Evolutionary conservation across 2,329 filamentous ascomycete genomes (phyloP), one percentile per base, ranked within the genome.

Genomic region (Orbilia blumenaviensis): DNA sequence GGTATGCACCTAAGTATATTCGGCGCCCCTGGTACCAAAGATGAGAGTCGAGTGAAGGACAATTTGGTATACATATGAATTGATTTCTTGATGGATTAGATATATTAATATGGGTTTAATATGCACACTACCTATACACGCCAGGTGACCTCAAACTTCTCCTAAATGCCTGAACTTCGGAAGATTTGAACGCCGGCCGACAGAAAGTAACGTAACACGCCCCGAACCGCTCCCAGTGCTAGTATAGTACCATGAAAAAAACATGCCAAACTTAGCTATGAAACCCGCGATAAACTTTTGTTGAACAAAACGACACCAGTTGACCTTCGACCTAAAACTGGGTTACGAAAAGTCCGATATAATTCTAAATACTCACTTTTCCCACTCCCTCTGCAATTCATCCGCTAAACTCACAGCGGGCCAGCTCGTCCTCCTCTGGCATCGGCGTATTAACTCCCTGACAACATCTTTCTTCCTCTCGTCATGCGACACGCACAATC

Each of bases 351-450:
- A n/a, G n/a, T 14, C 3, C 27, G 14, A 23, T 36, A 9, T 8
- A 48, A 42, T 29, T 27, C 9, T 8, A 32, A 32, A 32, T 32
- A 3, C 18, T 62, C 25, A 66, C 16, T 77, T 77, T 42, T 69
- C 73, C 81, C 81, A 82, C 56, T 82, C 81, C 0, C 77, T 78
- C 46, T 78, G 74, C 29, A 82, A 67, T 21, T 83, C 82, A 14
- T 81, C 80, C 21, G 79, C 75, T 36, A 82, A 67, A 14, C 79
- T 78, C 1, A 67, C 72, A 60, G 83, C 83, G 0, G 84, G 84
- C 84, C 84, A 85, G 18, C 83, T 84, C 1, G 83, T 84, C 56
- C 83, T 78, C 21, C 78, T 79, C 44, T 83, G 82, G 75, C 84
- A 83, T 27, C 81, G 78, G 41, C 80, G 77, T 38, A 85, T 83